Conservation (phyloP, 306 rosid species). For the Crotalaria pallida region DNA sequence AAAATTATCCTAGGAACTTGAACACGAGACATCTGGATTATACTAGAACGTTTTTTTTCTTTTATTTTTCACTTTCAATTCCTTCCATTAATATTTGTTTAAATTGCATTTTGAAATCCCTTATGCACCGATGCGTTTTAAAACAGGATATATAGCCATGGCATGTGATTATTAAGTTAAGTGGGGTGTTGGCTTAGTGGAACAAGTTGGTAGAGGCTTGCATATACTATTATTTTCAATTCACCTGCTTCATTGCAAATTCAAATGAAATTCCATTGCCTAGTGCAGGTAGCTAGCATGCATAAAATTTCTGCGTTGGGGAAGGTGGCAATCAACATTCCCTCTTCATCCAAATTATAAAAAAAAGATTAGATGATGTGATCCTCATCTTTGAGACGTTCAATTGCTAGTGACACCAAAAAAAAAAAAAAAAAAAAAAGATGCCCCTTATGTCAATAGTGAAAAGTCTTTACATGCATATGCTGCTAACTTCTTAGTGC, state of each 20-base stretch:
- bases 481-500: not conserved
- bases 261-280: not conserved
- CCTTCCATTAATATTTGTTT: not conserved
- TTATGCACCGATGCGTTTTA: not conserved
- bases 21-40: no score
- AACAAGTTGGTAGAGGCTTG: not conserved
- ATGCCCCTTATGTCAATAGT: not conserved
- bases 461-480: not conserved
- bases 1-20: no score
- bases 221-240: not conserved
- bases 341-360: not conserved
- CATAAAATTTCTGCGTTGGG: not conserved
- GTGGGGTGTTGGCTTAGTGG: not conserved
- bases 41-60: not conserved
- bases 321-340: not conserved
- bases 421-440: no score
- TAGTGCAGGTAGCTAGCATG: not conserved
- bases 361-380: not conserved
- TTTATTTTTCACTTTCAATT: not conserved
- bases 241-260: not conserved
- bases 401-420: not conserved
- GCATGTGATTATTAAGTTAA: no score
- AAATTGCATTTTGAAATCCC: not conserved
- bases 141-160: not conserved
- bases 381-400: not conserved